Percentiles rank a stretch among this genome's conserved stretches.
phyloP scores from a whole-genome alignment of 2,329 filamentous ascomycete genomes.

The Orbilia oligospora region DNA sequence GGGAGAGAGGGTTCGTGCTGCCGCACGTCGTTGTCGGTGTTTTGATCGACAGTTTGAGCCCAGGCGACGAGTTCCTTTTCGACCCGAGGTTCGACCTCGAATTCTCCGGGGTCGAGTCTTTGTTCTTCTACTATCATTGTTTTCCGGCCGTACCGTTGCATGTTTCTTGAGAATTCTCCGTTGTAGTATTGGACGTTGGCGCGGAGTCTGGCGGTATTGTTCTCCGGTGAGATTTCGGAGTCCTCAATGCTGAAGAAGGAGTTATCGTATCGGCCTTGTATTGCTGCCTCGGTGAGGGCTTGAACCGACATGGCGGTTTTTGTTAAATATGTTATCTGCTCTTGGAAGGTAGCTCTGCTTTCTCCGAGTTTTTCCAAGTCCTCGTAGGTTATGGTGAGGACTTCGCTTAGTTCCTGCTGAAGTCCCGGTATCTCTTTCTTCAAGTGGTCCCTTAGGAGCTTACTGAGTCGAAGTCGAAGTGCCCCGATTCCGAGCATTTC shows the following conservation, averaged over 20 bases:
- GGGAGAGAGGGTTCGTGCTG: slow-evolving; percentile 25
- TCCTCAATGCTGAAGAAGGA: slow-evolving; percentile 35
- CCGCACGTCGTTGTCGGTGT: slow-evolving; percentile 18
- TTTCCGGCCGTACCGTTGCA: slow-evolving; percentile 64
- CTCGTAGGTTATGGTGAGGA: slow-evolving; percentile 28
- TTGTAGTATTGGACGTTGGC: slow-evolving; percentile 66
- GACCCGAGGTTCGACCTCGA: slow-evolving; percentile 39
- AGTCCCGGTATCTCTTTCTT: slow-evolving; percentile 40
- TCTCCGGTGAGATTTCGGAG: slow-evolving; percentile 19
- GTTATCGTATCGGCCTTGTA: slow-evolving; percentile 58
- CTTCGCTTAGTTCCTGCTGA: slow-evolving; percentile 37
- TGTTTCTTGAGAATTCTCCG: slow-evolving; percentile 64
- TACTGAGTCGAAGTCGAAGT: slow-evolving; percentile 28
- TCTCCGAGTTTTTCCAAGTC: slow-evolving; percentile 58
- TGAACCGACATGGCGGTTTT: slow-evolving; percentile 66
- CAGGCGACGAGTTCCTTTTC: slow-evolving; percentile 38
- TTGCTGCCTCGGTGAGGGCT: slow-evolving; percentile 63
- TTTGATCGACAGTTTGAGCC: slow-evolving; percentile 20
- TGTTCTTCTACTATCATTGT: slow-evolving; percentile 36
- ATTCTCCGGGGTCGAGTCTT: slow-evolving; percentile 39
- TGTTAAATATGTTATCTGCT: slow-evolving; percentile 64
- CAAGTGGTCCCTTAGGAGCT: slow-evolving; percentile 28
- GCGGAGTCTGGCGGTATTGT: slow-evolving; percentile 32
- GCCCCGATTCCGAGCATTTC: slow-evolving; percentile 27
- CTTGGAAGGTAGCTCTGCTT: slow-evolving; percentile 52